phyloP scores from a whole-genome alignment of 306 rosid genomes.

The Urtica urens region DNA sequence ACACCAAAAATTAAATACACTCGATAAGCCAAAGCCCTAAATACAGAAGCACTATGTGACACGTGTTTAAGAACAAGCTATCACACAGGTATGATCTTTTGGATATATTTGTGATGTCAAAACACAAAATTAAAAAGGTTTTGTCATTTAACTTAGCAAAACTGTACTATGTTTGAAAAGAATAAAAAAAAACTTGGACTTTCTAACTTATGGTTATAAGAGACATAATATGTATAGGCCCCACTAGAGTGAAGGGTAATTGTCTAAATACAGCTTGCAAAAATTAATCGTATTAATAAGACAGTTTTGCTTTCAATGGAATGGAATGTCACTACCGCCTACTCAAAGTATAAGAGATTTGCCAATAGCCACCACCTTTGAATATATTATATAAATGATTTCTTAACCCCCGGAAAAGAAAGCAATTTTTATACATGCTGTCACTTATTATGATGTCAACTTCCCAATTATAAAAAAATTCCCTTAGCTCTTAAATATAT shows the following conservation, averaged over 20 bases:
- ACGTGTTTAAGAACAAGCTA: not conserved
- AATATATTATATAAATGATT: not conserved
- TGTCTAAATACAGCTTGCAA: slow-evolving; percentile 30
- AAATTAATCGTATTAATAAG: slow-evolving; percentile 15
- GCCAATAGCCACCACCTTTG: slow-evolving; percentile 15
- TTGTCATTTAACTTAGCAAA: not conserved
- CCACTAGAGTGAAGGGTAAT: slow-evolving; percentile 1
- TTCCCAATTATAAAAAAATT: too few species aligned
- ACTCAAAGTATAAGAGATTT: slow-evolving; percentile 7
- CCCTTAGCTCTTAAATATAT: too few species aligned
- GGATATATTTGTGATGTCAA: slow-evolving; percentile 1
- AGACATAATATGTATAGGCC: slow-evolving; percentile 7
- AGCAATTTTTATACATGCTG: not conserved
- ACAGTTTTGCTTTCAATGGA: slow-evolving; percentile 4
- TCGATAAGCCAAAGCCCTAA: too few species aligned
- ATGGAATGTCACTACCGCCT: slow-evolving; percentile 6
- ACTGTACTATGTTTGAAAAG: not conserved
- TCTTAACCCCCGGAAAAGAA: not conserved
- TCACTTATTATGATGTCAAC: not conserved
- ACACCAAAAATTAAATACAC: not conserved
- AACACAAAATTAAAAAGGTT: not conserved
- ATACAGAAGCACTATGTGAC: not conserved
- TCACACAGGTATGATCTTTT: not conserved
- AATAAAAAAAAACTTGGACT: not conserved
- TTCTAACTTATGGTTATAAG: slow-evolving; percentile 8